Evolutionary conservation across 768 basidiomycete genomes (phyloP).

Genomic region (Panellus pusillus): DNA sequence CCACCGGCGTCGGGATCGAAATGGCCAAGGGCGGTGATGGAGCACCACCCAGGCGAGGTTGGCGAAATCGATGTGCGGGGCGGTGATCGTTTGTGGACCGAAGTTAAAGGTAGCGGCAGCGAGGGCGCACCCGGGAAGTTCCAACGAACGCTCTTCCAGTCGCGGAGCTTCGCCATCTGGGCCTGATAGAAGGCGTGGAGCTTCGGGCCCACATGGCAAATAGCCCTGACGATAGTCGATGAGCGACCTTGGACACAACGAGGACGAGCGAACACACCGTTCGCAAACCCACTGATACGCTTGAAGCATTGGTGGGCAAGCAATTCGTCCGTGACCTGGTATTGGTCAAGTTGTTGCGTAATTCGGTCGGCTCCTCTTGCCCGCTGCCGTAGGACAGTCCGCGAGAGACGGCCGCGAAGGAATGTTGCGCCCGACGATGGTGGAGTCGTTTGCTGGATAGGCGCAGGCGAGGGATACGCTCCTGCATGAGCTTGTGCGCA

Average conservation of each 20-base stretch:
- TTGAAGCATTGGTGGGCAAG: not conserved
- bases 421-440: conserved; percentile 5
- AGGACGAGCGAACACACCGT: not conserved
- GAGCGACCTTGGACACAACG: too few relatives aligned
- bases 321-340: conserved; percentile 1
- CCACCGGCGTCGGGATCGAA: conserved; percentile 24
- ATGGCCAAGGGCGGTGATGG: conserved; percentile 26
- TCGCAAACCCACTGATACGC: not conserved
- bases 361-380: conserved; percentile 6
- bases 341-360: conserved; percentile 4
- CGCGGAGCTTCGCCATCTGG: not conserved
- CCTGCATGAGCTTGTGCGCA: not conserved
- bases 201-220: not conserved
- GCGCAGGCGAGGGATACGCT: too few relatives aligned
- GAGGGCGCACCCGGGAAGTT: conserved; percentile 20
- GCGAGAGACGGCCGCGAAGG: not conserved
- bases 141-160: not conserved
- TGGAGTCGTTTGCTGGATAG: not conserved
- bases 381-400: not conserved
- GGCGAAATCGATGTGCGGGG: conserved; percentile 23
- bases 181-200: not conserved
- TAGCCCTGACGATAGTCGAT: not conserved
- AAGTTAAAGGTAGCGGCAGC: conserved; percentile 30
- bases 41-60: conserved; percentile 30
- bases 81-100: conserved; percentile 19